Base-by-base conservation (phyloP, 495 filamentous ascomycete species). In the Tuber aestivum region DNA sequence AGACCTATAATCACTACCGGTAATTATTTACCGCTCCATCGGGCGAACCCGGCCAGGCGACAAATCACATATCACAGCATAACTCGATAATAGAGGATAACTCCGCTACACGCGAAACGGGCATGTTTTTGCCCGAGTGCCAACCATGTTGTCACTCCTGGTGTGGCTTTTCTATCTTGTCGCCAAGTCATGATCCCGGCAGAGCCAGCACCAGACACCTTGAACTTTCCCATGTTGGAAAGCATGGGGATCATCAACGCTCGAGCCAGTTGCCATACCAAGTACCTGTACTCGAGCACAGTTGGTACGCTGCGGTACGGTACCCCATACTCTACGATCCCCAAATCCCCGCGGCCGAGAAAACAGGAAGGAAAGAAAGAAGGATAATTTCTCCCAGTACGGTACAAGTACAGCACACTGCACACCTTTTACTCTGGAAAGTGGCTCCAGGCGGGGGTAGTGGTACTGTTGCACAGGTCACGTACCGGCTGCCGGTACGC, bases 401-500 rank as follows among this genome's bases (percentile, higher is more conserved):
- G 2, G 50, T 12, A 50, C 45, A 2, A 7, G 38, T 40, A 40
- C 38, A 3, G 38, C 7, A n/a, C n/a, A n/a, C n/a, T n/a, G n/a
- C n/a, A n/a, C n/a, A 32, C 12, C 3, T 65, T 27, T 32, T 32
- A 32, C n/a, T 10, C 0, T 1, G 16, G 5, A 45, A 20, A n/a
- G n/a, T 14, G 20, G 50, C 50, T 3, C 50, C 61, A 72, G 72
- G 69, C 70, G 73, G 74, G 74, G 76, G 76, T 70, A 71, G 73
- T 42, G 73, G 70, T 74, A 75, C 65, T 78, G 74, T 71, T 76
- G 74, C 74, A 75, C 61, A 78, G 74, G 74, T 76, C 70, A 73
- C 76, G 72, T 50, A 73, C 70, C n/a, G n/a, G n/a, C n/a, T n/a
- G n/a, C n/a, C n/a, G n/a, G n/a, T n/a, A n/a, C n/a, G n/a, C n/a